phyloP scores from a whole-genome alignment of 371 early-diverging fungal species.

The Homolaphlyctis polyrhiza region DNA sequence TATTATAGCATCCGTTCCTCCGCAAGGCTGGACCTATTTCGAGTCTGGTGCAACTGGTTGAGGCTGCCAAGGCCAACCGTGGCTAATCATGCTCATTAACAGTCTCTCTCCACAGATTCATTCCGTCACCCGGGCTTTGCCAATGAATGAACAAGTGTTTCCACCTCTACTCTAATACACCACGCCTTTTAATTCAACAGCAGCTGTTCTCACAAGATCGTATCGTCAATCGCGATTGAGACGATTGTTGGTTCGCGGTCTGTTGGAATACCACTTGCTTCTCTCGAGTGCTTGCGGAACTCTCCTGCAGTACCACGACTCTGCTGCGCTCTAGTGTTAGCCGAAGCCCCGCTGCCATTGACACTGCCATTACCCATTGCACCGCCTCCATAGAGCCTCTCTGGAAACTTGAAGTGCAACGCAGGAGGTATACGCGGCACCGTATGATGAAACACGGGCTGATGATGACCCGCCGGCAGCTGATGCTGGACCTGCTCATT shows the following conservation, averaged over 20 bases:
- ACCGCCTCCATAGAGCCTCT: background rate
- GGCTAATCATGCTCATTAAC: too few species aligned
- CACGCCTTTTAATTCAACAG: too few species aligned
- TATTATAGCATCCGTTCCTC: too few species aligned
- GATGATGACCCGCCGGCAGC: background rate
- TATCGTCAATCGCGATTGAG: background rate
- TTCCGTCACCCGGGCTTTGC: too few species aligned
- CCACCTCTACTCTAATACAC: too few species aligned
- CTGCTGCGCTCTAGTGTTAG: background rate
- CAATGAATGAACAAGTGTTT: too few species aligned
- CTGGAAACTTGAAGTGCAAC: slow-evolving; percentile 1
- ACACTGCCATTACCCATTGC: background rate
- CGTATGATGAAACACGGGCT: background rate
- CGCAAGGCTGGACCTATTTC: too few species aligned
- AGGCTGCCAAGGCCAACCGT: too few species aligned
- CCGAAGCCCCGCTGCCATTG: background rate
- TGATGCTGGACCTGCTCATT: background rate
- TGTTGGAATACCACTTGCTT: background rate
- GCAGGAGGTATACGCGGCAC: background rate
- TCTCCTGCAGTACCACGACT: background rate
- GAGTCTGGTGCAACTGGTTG: too few species aligned
- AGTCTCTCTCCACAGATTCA: too few species aligned
- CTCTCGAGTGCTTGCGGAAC: background rate
- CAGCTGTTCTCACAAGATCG: too few species aligned
- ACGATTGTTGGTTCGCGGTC: background rate